phyloP scores from a whole-genome alignment of 2,329 filamentous ascomycete genomes.

The Aspergillus transmontanensis region DNA sequence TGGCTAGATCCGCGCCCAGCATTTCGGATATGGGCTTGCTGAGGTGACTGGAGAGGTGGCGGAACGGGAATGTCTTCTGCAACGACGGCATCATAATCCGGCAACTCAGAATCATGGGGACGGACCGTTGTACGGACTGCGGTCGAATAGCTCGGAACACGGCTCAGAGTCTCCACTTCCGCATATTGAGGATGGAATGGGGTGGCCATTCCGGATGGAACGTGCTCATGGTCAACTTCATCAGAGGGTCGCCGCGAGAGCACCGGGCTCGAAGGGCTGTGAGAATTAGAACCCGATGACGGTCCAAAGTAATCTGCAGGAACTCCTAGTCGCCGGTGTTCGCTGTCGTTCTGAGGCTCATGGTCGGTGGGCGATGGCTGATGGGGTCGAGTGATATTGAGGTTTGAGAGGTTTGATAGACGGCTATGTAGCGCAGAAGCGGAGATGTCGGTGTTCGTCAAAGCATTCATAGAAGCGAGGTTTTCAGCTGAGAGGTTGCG shows the following conservation, averaged over 20 bases:
- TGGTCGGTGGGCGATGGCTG: constrained; percentile 26
- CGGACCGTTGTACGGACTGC: constrained; percentile 68
- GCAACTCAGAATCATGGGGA: constrained; percentile 56
- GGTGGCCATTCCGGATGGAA: constrained; percentile 43
- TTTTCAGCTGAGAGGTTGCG: constrained; percentile 82
- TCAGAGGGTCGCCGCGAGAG: constrained; percentile 51
- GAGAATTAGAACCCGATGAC: constrained; percentile 35
- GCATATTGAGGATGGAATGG: constrained; percentile 48
- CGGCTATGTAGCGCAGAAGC: constrained; percentile 71
- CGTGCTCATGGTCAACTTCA: constrained; percentile 51
- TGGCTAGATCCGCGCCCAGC: constrained; percentile 32
- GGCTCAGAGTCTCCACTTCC: constrained; percentile 67
- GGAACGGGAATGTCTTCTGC: constrained; percentile 30
- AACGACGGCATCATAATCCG: constrained; percentile 66
- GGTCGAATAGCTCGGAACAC: constrained; percentile 76
- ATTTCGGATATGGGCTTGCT: constrained; percentile 42
- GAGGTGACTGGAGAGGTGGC: constrained; percentile 38
- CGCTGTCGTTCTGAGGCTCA: constrained; percentile 25
- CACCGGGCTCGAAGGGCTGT: constrained; percentile 35
- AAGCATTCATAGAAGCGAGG: constrained; percentile 61
- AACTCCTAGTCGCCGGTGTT: constrained; percentile 27
- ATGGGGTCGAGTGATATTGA: constrained; percentile 43
- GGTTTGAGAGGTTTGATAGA: constrained; percentile 57
- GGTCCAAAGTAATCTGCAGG: constrained; percentile 36
- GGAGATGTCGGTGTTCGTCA: constrained; percentile 59